A percentile compares a stretch with the other conserved stretches of the same genome.
These are phyloP conservation scores for Mortierella sp. DNA, from an alignment of 371 early-diverging fungal species.

Conservation along the genomic window DNA sequence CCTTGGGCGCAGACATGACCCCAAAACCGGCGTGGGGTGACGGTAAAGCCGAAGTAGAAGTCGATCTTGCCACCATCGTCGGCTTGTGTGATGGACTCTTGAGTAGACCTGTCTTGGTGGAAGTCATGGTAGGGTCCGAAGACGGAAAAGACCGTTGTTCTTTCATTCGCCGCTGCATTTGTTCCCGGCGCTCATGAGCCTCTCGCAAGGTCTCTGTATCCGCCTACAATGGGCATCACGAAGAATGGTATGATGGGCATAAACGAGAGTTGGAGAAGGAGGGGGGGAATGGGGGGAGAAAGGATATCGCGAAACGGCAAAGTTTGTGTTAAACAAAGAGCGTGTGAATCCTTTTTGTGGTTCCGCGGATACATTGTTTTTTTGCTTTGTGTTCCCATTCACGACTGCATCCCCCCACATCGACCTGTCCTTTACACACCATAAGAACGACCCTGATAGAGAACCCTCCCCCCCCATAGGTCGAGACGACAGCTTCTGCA, in stretches of 20 bases:
- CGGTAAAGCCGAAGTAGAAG: slow-evolving; percentile 39
- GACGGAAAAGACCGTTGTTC: slow-evolving; percentile 16
- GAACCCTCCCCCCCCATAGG: too few relatives aligned
- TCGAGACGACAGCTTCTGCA: background rate
- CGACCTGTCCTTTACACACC: too few relatives aligned
- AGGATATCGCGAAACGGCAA: background rate
- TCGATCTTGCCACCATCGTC: slow-evolving; percentile 22
- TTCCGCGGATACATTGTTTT: background rate
- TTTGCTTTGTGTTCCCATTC: background rate
- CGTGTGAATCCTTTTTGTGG: background rate
- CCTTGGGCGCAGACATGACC: background rate
- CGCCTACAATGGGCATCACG: slow-evolving; percentile 15
- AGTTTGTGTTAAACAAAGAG: background rate
- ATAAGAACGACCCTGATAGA: background rate
- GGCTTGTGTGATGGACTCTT: slow-evolving; percentile 9
- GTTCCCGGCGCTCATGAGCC: slow-evolving; percentile 41
- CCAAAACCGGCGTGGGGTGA: background rate
- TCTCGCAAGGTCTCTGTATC: slow-evolving; percentile 46
- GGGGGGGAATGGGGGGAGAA: background rate
- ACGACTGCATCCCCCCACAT: background rate
- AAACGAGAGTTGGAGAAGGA: slow-evolving; percentile 3
- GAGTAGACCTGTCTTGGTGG: background rate
- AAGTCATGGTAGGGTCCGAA: background rate
- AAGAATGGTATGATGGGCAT: too few relatives aligned
- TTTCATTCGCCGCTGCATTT: slow-evolving; percentile 27